These are phyloP conservation scores for Saitozyma podzolica DNA, from an alignment of 768 basidiomycete species.

Conservation along the genomic window DNA sequence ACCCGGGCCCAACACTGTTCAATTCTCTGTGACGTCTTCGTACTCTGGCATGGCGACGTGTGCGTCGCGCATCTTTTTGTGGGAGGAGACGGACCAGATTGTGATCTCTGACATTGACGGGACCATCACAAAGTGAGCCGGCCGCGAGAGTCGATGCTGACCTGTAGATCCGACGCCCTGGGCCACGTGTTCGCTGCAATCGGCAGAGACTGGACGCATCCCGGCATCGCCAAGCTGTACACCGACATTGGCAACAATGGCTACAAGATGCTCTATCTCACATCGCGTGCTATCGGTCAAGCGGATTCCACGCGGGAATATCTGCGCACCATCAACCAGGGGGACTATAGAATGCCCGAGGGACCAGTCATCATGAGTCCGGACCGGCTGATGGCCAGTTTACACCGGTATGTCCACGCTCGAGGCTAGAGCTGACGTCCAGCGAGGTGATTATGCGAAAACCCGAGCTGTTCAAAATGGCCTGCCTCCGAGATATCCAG, in stretches of 20 bases:
- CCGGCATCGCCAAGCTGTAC: constrained; percentile 94
- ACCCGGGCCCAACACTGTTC: constrained; percentile 83
- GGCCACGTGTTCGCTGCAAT: constrained; percentile 98
- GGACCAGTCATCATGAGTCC: constrained; percentile 99
- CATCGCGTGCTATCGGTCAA: constrained; percentile 94
- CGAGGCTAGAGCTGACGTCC: constrained; percentile 2
- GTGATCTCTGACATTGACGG: constrained; percentile 98
- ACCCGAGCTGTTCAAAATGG: constrained; percentile 99
- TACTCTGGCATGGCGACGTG: constrained; percentile 72
- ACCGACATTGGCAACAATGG: constrained; percentile 93
- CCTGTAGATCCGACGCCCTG: constrained; percentile 80
- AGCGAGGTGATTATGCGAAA: constrained; percentile 99
- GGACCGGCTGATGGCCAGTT: constrained; percentile 85
- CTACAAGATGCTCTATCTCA: constrained; percentile 97
- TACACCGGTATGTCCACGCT: constrained; percentile 71
- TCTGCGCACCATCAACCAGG: constrained; percentile 89
- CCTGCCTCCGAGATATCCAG: constrained; percentile 91
- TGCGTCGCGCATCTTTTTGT: constrained; percentile 89
- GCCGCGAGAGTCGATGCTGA: not conserved
- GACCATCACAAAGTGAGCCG: constrained; percentile 88
- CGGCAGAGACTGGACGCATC: constrained; percentile 96
- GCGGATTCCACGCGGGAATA: constrained; percentile 96
- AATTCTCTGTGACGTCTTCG: constrained; percentile 84
- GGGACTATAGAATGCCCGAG: constrained; percentile 92
- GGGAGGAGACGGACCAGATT: constrained; percentile 86